phyloP scores from a whole-genome alignment of 2,329 filamentous ascomycete species.

The Scedosporium apiospermum region DNA sequence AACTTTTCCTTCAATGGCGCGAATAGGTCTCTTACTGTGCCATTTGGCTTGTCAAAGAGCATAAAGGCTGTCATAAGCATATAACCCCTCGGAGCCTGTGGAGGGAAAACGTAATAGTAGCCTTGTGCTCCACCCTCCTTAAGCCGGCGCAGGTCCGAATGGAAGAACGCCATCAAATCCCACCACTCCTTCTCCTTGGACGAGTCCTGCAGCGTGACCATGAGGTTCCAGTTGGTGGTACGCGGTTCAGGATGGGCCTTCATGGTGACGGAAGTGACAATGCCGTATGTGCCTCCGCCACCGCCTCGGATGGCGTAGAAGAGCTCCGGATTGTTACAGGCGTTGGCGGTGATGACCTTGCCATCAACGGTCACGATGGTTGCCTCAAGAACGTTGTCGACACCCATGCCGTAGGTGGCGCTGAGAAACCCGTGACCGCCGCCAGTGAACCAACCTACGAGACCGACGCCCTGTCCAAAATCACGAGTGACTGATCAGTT shows the following conservation, averaged over 20 bases:
- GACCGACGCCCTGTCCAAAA: slow-evolving; percentile 12
- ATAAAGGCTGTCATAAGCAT: neutral
- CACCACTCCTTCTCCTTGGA: slow-evolving; percentile 3
- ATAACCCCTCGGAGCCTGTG: neutral
- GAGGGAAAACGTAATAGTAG: slow-evolving; percentile 4
- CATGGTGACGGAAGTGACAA: slow-evolving; percentile 27
- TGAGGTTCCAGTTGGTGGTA: slow-evolving; percentile 14
- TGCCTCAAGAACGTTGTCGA: slow-evolving; percentile 33
- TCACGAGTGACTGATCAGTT: neutral
- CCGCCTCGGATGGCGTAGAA: slow-evolving; percentile 31
- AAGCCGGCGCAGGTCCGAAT: neutral
- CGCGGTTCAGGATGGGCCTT: slow-evolving; percentile 25
- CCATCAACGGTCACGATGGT: slow-evolving; percentile 29
- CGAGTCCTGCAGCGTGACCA: neutral
- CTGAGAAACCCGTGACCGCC: slow-evolving; percentile 30
- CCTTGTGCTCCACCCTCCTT: slow-evolving; percentile 6
- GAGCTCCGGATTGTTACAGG: slow-evolving; percentile 23
- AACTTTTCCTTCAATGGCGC: neutral
- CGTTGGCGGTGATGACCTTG: slow-evolving; percentile 20
- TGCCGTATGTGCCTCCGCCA: slow-evolving; percentile 21
- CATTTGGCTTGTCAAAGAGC: neutral
- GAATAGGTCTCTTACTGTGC: neutral
- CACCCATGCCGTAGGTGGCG: slow-evolving; percentile 29
- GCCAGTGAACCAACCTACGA: slow-evolving; percentile 26
- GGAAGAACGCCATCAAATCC: slow-evolving; percentile 1